A percentile compares a stretch with the other conserved stretches of the same genome.
These are phyloP conservation scores for Diutina rugosa DNA, from an alignment of 1,139 yeast genomes.

Conservation along the genomic window DNA sequence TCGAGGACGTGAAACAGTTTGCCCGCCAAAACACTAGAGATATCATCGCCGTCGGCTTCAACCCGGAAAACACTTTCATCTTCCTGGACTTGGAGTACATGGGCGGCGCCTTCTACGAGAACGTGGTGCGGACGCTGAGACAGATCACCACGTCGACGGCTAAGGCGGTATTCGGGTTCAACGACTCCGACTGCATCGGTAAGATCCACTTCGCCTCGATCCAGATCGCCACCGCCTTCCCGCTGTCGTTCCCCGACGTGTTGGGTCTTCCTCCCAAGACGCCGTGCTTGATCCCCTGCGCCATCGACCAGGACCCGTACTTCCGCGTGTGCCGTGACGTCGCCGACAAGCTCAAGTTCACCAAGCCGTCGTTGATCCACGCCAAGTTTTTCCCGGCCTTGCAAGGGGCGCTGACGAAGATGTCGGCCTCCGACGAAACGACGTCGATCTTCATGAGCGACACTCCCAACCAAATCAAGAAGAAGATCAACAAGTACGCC, in stretches of 20 bases:
- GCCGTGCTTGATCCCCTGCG: conserved; percentile 97
- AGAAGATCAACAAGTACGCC: conserved; percentile 92
- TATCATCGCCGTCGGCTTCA: conserved; percentile 88
- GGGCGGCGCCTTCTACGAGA: conserved; percentile 91
- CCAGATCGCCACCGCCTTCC: conserved; percentile 93
- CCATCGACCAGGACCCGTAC: conserved; percentile 98
- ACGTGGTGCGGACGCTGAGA: conserved; percentile 85
- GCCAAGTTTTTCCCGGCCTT: conserved; percentile 97
- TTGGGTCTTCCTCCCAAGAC: conserved; percentile 76
- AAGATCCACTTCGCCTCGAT: conserved; percentile 90
- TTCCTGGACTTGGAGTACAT: conserved; percentile 86
- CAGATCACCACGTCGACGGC: conserved; percentile 96
- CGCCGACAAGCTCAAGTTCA: conserved; percentile 79
- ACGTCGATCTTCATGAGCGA: conserved; percentile 92
- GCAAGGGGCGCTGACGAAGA: conserved; percentile 93
- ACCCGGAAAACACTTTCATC: conserved; percentile 87
- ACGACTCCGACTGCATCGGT: conserved; percentile 91
- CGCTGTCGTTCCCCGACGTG: conserved; percentile 90
- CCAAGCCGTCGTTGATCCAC: conserved; percentile 88
- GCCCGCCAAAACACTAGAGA: conserved; percentile 82
- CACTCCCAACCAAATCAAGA: conserved; percentile 81
- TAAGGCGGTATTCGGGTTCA: conserved; percentile 94
- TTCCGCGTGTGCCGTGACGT: conserved; percentile 97
- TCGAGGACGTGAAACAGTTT: conserved; percentile 75
- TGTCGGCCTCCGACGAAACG: conserved; percentile 82